Conservation (phyloP, 2,329 filamentous ascomycete species). For the Colletotrichum acutatum region DNA sequence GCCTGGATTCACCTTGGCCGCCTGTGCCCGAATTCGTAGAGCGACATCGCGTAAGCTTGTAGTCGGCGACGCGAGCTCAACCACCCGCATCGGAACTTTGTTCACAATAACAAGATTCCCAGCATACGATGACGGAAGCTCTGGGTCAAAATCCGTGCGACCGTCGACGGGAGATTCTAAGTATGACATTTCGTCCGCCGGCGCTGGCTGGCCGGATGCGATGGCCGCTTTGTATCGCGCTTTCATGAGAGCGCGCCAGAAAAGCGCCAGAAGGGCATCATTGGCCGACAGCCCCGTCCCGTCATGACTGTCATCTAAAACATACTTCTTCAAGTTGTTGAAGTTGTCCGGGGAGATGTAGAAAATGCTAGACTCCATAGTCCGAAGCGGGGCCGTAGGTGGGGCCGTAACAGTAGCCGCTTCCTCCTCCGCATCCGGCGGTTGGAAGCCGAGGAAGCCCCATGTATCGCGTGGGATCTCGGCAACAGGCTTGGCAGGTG, state of each 20-base stretch:
- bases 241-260: conserved; percentile 50
- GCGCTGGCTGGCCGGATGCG: conserved; percentile 36
- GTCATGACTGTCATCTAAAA: conserved; percentile 39
- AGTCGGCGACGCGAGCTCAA: conserved; percentile 41
- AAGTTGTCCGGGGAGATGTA: conserved; percentile 21
- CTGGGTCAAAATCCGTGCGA: conserved; percentile 43
- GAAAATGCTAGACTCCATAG: conserved; percentile 16
- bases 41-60: conserved; percentile 43
- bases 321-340: conserved; percentile 45
- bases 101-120: conserved; percentile 44
- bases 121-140: conserved; percentile 43
- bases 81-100: conserved; percentile 39
- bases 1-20: conserved; percentile 39
- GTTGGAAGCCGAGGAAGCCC: conserved; percentile 41
- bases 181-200: conserved; percentile 42
- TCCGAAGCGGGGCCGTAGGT: background rate
- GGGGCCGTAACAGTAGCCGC: background rate
- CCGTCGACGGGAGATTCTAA: conserved; percentile 48
- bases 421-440: conserved; percentile 17
- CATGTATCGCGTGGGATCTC: conserved; percentile 38
- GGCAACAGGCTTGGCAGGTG: conserved; percentile 37
- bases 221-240: conserved; percentile 47
- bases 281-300: conserved; percentile 45
- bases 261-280: conserved; percentile 53
- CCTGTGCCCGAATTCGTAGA: conserved; percentile 39